phyloP scores from a whole-genome alignment of 306 rosid species.

The Cajanus cajan region DNA sequence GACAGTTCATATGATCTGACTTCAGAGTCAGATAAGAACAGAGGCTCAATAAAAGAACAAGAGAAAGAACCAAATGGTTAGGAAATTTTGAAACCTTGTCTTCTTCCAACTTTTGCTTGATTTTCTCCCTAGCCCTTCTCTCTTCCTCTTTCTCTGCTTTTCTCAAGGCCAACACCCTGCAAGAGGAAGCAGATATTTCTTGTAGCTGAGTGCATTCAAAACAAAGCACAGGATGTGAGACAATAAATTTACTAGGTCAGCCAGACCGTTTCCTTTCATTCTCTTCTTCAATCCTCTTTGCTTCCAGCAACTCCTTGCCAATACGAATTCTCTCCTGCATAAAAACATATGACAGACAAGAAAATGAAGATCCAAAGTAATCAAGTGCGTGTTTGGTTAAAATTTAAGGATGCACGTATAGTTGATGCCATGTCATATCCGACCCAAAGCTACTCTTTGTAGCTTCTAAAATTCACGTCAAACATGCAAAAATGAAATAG shows the following conservation, averaged over 20 bases:
- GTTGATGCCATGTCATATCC: no score
- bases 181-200: conserved; percentile 28
- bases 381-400: no score
- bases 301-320: conserved; percentile 97
- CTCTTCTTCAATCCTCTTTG: conserved; percentile 90
- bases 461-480: no score
- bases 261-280: conserved; percentile 91
- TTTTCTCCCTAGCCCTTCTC: conserved; percentile 91
- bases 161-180: conserved; percentile 78
- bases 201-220: conserved; percentile 17
- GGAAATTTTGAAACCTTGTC: conserved; percentile 67
- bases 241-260: conserved; percentile 18
- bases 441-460: no score
- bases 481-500: no score
- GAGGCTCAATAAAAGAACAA: neutral
- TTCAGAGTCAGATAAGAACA: conserved; percentile 10
- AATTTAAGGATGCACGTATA: no score
- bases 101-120: conserved; percentile 91
- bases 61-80: neutral
- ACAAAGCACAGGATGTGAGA: conserved; percentile 22
- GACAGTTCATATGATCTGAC: neutral
- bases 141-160: conserved; percentile 99
- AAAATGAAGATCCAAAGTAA: conserved; percentile 15
- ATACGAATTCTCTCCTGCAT: conserved; percentile 90
- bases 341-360: conserved; percentile 9